A percentile compares a stretch with the other conserved stretches of the same genome.
phyloP scores from a whole-genome alignment of 805 yeast species.

The Gaillardinia entomophila region DNA sequence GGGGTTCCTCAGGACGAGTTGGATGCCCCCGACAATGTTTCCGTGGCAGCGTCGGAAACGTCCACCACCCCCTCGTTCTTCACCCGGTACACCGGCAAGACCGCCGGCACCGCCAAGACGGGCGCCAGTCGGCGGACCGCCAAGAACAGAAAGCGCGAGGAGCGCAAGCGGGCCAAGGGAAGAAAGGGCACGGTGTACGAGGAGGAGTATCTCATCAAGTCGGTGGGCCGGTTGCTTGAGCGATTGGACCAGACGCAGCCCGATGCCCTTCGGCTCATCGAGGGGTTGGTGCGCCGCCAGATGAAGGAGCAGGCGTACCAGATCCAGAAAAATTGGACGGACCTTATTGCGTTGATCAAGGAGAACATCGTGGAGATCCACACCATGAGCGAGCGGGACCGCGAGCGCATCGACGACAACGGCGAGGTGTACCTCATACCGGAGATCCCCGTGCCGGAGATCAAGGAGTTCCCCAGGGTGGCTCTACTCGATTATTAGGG shows the following conservation, averaged over 20 bases:
- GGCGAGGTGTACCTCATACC: conserved; percentile 78
- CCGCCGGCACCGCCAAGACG: conserved; percentile 92
- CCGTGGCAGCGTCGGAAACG: conserved; percentile 90
- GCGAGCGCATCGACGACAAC: conserved; percentile 84
- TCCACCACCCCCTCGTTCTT: conserved; percentile 90
- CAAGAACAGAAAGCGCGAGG: conserved; percentile 91
- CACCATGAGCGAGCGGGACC: conserved; percentile 72
- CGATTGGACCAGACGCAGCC: conserved; percentile 67
- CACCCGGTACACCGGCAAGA: conserved; percentile 95
- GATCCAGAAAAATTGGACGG: conserved; percentile 63
- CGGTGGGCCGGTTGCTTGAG: conserved; percentile 83
- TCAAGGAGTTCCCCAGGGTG: conserved; percentile 57
- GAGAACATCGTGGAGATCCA: conserved; percentile 73
- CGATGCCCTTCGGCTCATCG: conserved; percentile 71
- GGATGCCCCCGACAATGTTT: conserved; percentile 88
- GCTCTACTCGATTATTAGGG: conserved; percentile 52
- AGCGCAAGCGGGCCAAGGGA: conserved; percentile 92
- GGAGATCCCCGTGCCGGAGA: conserved; percentile 66
- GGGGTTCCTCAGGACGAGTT: conserved; percentile 52
- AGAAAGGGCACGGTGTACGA: conserved; percentile 97
- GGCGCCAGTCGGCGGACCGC: conserved; percentile 92
- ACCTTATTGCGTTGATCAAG: conserved; percentile 48
- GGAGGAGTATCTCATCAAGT: conserved; percentile 86
- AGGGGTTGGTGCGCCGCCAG: conserved; percentile 65
- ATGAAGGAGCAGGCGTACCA: conserved; percentile 78